Conservation (phyloP, 108 stramenopile genomes). For the Craspedostauros australis region DNA sequence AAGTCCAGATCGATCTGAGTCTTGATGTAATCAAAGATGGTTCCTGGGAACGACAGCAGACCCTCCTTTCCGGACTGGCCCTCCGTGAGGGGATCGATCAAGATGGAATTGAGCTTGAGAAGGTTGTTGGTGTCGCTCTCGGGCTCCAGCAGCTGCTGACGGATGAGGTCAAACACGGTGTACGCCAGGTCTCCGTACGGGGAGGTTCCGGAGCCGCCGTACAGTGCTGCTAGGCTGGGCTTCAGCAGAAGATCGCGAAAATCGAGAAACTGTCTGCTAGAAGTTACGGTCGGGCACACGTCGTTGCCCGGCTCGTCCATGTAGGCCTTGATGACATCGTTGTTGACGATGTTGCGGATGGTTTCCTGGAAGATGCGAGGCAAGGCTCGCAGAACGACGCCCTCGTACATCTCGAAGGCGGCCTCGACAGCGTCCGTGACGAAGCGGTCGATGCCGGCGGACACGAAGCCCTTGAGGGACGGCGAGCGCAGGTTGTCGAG, state of each 20-base stretch:
- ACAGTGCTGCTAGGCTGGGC: slow-evolving; percentile 10
- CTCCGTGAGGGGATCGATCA: slow-evolving; percentile 48
- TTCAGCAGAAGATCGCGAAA: slow-evolving; percentile 53
- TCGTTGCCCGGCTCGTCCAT: slow-evolving; percentile 5
- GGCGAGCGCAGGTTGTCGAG: slow-evolving; percentile 29
- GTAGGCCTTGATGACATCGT: slow-evolving; percentile 10
- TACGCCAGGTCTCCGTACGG: slow-evolving; percentile 53
- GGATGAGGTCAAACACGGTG: slow-evolving; percentile 6
- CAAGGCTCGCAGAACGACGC: slow-evolving; percentile 24
- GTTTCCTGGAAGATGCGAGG: slow-evolving; percentile 49
- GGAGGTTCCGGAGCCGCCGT: slow-evolving; percentile 24
- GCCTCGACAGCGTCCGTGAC: slow-evolving; percentile 26
- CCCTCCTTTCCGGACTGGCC: slow-evolving; percentile 54
- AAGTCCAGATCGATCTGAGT: background rate
- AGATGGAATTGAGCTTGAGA: slow-evolving; percentile 49
- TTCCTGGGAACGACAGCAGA: slow-evolving; percentile 11
- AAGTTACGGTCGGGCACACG: slow-evolving; percentile 8
- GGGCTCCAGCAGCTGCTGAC: slow-evolving; percentile 16
- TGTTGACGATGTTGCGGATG: slow-evolving; percentile 41
- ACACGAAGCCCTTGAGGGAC: slow-evolving; percentile 48
- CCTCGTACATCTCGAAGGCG: slow-evolving; percentile 48
- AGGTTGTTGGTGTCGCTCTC: slow-evolving; percentile 17
- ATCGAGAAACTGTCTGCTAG: slow-evolving; percentile 30
- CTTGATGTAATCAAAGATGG: slow-evolving; percentile 9
- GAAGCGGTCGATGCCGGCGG: slow-evolving; percentile 53